A percentile compares a stretch with the other conserved stretches of the same genome.
These are phyloP conservation scores for Cyclotella cryptica DNA, from an alignment of 108 stramenopile species.

Conservation along the genomic window DNA sequence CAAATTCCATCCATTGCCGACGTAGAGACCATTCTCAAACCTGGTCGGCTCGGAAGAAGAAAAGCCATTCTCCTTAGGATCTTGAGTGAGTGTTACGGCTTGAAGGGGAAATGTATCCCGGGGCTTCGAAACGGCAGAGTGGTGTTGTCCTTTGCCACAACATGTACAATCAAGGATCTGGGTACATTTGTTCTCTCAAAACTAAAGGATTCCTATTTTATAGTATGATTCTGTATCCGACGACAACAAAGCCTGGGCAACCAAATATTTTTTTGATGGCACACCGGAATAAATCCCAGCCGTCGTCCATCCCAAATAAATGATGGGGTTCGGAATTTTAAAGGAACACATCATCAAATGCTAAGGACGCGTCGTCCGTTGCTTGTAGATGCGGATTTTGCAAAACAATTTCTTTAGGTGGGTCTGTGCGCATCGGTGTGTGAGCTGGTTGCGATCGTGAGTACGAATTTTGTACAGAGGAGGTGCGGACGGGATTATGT, in stretches of 20 bases:
- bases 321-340: constrained; percentile 6
- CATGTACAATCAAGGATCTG: constrained; percentile 11
- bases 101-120: constrained; percentile 81
- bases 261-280: not conserved
- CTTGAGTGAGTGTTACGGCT: constrained; percentile 61
- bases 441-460: not conserved
- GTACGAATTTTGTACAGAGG: constrained; percentile 6
- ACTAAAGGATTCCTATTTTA: constrained; percentile 1
- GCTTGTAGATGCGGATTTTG: constrained; percentile 7
- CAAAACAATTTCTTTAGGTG: constrained; percentile 22
- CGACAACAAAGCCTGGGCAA: not conserved
- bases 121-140: not conserved
- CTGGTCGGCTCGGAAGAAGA: constrained; percentile 57
- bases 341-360: constrained; percentile 50
- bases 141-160: constrained; percentile 6
- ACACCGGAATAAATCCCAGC: not conserved
- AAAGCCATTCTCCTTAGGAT: constrained; percentile 61
- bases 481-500: not conserved
- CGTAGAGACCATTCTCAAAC: constrained; percentile 64
- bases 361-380: constrained; percentile 30
- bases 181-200: constrained; percentile 12
- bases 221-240: not conserved
- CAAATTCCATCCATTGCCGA: constrained; percentile 52
- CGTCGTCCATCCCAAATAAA: constrained; percentile 17
- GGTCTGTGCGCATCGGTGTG: not conserved